Percentiles rank a stretch among this genome's conserved stretches.
Evolutionary conservation across 495 filamentous ascomycete genomes (phyloP).

Genomic region (Cladorrhinum samala): DNA sequence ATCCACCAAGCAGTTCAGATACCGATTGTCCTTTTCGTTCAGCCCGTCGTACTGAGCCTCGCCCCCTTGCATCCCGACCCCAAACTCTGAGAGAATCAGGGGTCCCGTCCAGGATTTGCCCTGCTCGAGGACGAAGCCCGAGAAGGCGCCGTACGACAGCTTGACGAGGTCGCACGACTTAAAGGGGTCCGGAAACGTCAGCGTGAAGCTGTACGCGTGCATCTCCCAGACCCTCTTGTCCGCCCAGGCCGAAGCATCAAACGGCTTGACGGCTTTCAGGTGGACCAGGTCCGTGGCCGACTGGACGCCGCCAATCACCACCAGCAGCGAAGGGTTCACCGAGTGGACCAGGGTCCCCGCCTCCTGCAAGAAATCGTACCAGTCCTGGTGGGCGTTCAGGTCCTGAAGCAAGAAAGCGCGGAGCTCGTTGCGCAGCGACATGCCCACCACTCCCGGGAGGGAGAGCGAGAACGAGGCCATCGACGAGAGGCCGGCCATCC

Average conservation of each 20-base stretch:
- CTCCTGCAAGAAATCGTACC: constrained; percentile 40
- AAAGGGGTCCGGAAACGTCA: constrained; percentile 34
- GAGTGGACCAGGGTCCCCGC: constrained; percentile 37
- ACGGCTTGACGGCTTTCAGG: constrained; percentile 24
- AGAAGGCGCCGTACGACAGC: constrained; percentile 33
- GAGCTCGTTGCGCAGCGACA: constrained; percentile 46
- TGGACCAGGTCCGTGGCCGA: constrained; percentile 40
- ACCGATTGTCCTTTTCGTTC: constrained; percentile 28
- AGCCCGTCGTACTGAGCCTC: constrained; percentile 23
- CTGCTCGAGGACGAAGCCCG: constrained; percentile 42
- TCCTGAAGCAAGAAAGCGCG: constrained; percentile 38
- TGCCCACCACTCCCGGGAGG: constrained; percentile 40
- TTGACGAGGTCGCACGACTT: constrained; percentile 34
- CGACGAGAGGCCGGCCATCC: constrained; percentile 35
- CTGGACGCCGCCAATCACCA: constrained; percentile 43
- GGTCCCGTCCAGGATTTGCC: constrained; percentile 37
- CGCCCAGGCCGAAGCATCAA: constrained; percentile 36
- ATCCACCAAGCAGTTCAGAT: constrained; percentile 37
- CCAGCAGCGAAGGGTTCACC: constrained; percentile 37
- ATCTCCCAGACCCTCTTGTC: constrained; percentile 48
- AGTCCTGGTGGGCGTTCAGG: constrained; percentile 34
- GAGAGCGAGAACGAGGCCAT: constrained; percentile 36
- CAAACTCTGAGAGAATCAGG: constrained; percentile 46
- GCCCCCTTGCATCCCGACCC: constrained; percentile 40
- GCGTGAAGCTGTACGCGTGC: constrained; percentile 46